Evolutionary conservation across 2,329 filamentous ascomycete genomes (phyloP), one percentile per base, ranked within the genome.

Genomic region (Phaeomoniella chlamydospora): DNA sequence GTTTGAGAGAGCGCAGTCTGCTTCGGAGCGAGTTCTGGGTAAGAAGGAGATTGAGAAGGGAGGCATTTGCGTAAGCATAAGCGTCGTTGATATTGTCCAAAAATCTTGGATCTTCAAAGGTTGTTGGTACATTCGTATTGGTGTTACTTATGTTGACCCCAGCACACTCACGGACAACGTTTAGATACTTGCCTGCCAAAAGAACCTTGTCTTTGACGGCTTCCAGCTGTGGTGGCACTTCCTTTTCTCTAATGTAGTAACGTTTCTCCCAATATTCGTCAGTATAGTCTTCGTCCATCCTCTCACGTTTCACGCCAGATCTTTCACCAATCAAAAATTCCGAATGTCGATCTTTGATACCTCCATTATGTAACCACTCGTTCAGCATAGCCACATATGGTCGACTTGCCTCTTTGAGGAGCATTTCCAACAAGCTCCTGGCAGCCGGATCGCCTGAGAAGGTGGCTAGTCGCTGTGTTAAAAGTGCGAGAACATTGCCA

Each of bases 251-350:
- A 43, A 98, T 80, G 3, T 90, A 96, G 53, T 98, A 98, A 43
- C 90, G 73, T 51, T 93, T 85, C 55, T 98, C 90, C 90, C 90
- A 98, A 57, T 98, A 98, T 51, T 98, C 90, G 55, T 98, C 90
- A 0, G 88, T 98, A 51, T 96, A 98, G 55, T 98, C 90, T 52
- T 94, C 80, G 51, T 96, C 86, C 2, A 98, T 64, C 40, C 83
- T 73, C 54, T 96, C 90, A 29, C 90, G 74, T 39, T 80, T 80
- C 48, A 98, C 94, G 50, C 87, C 94, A 57, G 88, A 92, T 49
- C 94, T 85, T 56, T 96, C 90, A 52, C 92, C 92, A 51, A 98
- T 78, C 36, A 98, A 62, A 47, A 98, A 98, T 55, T 98, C 90
- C 1, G 78, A 74, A 54, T 96, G 88, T 0, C 87, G 85, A 54